These are phyloP conservation scores for Quercus rubra DNA, from an alignment of 306 rosid species.

Conservation along the genomic window DNA sequence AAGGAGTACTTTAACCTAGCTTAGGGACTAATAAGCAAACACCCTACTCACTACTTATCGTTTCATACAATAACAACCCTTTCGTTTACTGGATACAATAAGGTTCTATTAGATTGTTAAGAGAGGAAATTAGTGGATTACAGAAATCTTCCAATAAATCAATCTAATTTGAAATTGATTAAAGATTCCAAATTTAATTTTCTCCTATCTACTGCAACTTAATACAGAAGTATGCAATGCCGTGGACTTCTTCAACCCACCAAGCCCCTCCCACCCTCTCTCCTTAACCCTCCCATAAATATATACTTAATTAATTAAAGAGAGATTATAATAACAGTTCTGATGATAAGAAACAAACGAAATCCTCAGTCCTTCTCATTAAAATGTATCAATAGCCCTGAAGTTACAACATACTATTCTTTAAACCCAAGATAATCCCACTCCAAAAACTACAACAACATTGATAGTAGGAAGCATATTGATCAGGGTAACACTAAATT, in stretches of 20 bases:
- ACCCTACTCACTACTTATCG: too few relatives aligned
- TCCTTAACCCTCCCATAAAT: neutral
- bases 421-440: neutral
- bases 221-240: neutral
- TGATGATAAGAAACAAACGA: neutral
- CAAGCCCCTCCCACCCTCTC: neutral
- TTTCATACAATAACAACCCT: neutral
- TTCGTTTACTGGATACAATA: neutral
- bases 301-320: neutral
- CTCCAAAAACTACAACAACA: neutral
- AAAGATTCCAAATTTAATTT: neutral
- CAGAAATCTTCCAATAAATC: neutral
- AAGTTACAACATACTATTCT: neutral
- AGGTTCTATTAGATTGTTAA: neutral
- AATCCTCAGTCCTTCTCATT: neutral
- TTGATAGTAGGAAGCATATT: neutral
- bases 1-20: too few relatives aligned
- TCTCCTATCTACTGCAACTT: neutral
- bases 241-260: neutral
- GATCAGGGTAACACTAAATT: neutral
- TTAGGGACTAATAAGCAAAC: too few relatives aligned
- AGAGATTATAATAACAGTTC: neutral
- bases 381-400: neutral
- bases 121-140: neutral
- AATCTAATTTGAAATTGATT: neutral